Percentiles rank a stretch among this genome's conserved stretches.
Evolutionary conservation across 768 basidiomycete species (phyloP).

Genomic region (Suillus subluteus): DNA sequence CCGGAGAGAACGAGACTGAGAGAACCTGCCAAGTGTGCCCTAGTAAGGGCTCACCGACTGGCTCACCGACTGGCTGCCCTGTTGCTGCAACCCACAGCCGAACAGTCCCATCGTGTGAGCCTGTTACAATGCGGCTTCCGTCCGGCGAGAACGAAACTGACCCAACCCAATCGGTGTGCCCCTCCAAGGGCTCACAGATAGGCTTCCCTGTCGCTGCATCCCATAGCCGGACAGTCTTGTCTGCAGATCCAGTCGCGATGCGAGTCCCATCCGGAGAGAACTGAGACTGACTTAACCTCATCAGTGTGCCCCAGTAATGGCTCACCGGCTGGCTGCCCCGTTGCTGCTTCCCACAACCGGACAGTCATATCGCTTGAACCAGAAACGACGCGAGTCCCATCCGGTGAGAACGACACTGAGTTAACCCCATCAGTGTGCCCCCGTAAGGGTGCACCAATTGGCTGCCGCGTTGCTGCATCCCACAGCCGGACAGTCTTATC

Average conservation of each 20-base stretch:
- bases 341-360: background rate
- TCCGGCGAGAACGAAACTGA: background rate
- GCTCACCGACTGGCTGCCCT: too few species aligned
- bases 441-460: background rate
- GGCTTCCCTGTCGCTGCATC: too few species aligned
- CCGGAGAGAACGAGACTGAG: too few species aligned
- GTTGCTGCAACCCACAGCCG: too few species aligned
- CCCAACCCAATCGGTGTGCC: background rate
- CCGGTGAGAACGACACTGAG: background rate
- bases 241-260: too few species aligned
- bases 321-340: too few species aligned
- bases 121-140: background rate
- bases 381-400: background rate
- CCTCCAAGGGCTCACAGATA: background rate
- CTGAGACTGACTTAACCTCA: too few species aligned
- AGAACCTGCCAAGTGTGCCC: too few species aligned
- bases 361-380: background rate
- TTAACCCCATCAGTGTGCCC: background rate
- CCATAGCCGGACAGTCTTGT: too few species aligned
- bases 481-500: background rate
- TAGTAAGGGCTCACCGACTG: too few species aligned
- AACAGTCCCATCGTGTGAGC: background rate
- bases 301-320: too few species aligned
- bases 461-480: background rate
- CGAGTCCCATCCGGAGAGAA: too few species aligned